These are phyloP conservation scores for Stachybotrys elegans DNA, from an alignment of 2,329 filamentous ascomycete species.

Conservation along the genomic window DNA sequence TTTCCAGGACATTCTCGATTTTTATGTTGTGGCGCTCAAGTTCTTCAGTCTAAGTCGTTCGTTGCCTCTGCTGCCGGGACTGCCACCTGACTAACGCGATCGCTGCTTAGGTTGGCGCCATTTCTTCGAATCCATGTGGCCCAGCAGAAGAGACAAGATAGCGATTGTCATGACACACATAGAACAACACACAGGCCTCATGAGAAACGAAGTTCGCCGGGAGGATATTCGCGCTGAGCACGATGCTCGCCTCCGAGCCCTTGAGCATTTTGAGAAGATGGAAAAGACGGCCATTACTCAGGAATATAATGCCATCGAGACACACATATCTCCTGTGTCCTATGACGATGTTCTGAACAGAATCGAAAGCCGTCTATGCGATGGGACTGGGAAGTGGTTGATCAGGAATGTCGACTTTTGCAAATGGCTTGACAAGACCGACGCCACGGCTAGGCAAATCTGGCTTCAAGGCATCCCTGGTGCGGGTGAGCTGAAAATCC, in stretches of 20 bases:
- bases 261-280: not conserved
- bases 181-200: not conserved
- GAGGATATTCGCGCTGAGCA: not conserved
- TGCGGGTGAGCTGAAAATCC: too few relatives aligned
- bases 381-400: not conserved
- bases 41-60: constrained; percentile 2
- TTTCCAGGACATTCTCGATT: constrained; percentile 9
- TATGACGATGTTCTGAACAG: not conserved
- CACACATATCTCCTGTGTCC: not conserved
- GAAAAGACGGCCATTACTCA: not conserved
- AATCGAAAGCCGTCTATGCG: not conserved
- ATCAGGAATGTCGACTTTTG: not conserved
- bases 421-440: not conserved
- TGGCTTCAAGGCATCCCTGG: not conserved
- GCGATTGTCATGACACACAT: not conserved
- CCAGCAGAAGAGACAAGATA: not conserved
- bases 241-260: not conserved
- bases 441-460: not conserved
- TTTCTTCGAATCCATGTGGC: not conserved
- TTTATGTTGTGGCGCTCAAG: constrained; percentile 2
- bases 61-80: not conserved
- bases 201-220: not conserved
- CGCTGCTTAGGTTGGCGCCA: not conserved
- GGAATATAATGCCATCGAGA: not conserved
- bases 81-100: not conserved